Base-by-base conservation (phyloP, 1,284 basidiomycete genomes). In the Heterobasidion annosum region DNA sequence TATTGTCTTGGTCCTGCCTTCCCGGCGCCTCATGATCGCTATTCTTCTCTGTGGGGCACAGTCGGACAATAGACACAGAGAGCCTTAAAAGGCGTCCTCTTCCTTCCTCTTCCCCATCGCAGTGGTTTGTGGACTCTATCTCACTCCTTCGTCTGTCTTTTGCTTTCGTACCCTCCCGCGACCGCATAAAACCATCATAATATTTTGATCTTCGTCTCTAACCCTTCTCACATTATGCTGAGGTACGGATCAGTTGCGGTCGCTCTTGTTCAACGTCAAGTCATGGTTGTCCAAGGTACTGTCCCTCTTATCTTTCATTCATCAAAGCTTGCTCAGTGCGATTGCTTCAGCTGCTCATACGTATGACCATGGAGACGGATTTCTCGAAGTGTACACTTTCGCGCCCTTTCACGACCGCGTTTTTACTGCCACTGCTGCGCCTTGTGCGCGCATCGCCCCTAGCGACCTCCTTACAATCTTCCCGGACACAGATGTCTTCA, bases 231-330 rank as follows among this genome's bases (percentile, higher is more conserved):
- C n/a, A 40, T 40, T 8, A 40, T 40, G 37, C 37, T 40, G 37
- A 40, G 37, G 12, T 68, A 77, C 63, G 80, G 83, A 52, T 74
- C 76, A 46, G 68, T 85, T 56, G 84, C 82, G 53, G 75, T 87
- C 55, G 84, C 84, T 33, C 64, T 85, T 55, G 81, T 87, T 50
- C 78, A 81, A 59, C 78, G 75, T 59, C 78, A 82, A 62, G 78
- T 87, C 25, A 78, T 77, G 72, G 64, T 86, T 56, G 78, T 86
- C 35, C 78, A 83, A 79, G 78, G 83, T 83, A 60, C 56, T 66
- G 59, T 51, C n/a, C 35, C 2, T 40, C n/a, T 45, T 1, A 1
- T 13, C 32, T 16, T n/a, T 3, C 40, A 48, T 32, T 13, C 40
- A 16, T 16, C 15, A 52, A 47, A 18, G 35, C 49, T 49, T 12